These are phyloP conservation scores for Colletotrichum lentis DNA, from an alignment of 2,329 filamentous ascomycete species.

Conservation along the genomic window DNA sequence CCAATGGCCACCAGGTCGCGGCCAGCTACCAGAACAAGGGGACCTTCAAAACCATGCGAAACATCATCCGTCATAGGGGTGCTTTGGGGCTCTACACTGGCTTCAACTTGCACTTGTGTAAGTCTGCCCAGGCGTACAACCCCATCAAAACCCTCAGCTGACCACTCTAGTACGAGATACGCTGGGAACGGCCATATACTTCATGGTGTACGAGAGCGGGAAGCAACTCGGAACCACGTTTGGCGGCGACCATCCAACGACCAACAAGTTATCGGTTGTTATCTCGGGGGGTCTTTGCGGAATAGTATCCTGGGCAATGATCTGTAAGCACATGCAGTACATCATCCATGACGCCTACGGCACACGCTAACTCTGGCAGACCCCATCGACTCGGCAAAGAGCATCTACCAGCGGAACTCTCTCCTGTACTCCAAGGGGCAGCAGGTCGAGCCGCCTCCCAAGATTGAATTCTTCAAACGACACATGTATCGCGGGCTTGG, in stretches of 20 bases:
- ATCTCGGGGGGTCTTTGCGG: slow-evolving; percentile 82
- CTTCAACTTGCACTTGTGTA: slow-evolving; percentile 79
- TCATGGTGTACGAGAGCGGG: slow-evolving; percentile 86
- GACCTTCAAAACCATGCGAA: slow-evolving; percentile 77
- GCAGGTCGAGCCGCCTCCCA: slow-evolving; percentile 69
- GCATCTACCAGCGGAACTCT: slow-evolving; percentile 83
- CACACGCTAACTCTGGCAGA: slow-evolving; percentile 50
- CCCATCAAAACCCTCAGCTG: slow-evolving; percentile 21
- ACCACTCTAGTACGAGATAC: slow-evolving; percentile 75
- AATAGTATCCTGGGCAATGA: slow-evolving; percentile 81
- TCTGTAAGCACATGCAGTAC: slow-evolving; percentile 61
- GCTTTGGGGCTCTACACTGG: slow-evolving; percentile 80
- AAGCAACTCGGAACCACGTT: slow-evolving; percentile 83
- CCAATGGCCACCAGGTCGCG: slow-evolving; percentile 66
- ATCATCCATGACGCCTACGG: background rate
- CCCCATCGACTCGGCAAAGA: slow-evolving; percentile 83
- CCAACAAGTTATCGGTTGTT: slow-evolving; percentile 80
- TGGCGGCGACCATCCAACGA: slow-evolving; percentile 74
- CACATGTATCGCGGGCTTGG: slow-evolving; percentile 85
- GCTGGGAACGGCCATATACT: slow-evolving; percentile 84
- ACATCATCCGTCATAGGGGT: slow-evolving; percentile 79
- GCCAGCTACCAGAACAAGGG: slow-evolving; percentile 80
- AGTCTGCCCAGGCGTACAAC: slow-evolving; percentile 47
- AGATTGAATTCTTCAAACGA: slow-evolving; percentile 78
- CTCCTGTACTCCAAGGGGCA: slow-evolving; percentile 74